phyloP scores from a whole-genome alignment of 805 yeast genomes.

The Kodamaea restingae region DNA sequence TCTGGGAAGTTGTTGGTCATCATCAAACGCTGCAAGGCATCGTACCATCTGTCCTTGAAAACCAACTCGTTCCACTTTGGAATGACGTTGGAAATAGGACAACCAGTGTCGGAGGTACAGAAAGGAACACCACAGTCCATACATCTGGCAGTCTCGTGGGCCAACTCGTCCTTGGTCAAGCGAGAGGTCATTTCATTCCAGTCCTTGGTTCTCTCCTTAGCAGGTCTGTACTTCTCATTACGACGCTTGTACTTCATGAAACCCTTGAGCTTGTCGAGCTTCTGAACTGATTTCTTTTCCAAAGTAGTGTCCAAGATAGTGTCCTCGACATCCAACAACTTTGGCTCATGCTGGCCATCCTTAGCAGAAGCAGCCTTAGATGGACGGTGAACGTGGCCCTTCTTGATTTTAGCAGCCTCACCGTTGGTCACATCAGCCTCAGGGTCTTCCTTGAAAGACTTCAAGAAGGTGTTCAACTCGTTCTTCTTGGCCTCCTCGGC shows the following conservation, averaged over 20 bases:
- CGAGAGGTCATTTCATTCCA: conserved; percentile 89
- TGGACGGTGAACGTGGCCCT: conserved; percentile 42
- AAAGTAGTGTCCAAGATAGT: conserved; percentile 66
- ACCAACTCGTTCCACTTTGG: conserved; percentile 98
- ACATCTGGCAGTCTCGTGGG: conserved; percentile 93
- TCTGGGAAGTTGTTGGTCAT: conserved; percentile 99
- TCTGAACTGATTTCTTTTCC: conserved; percentile 58
- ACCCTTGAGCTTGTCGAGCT: conserved; percentile 78
- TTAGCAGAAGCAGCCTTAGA: conserved; percentile 20
- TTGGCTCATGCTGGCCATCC: conserved; percentile 58
- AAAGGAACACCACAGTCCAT: conserved; percentile 99
- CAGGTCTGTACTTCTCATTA: conserved; percentile 78
- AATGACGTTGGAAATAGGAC: conserved; percentile 94
- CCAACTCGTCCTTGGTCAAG: conserved; percentile 79
- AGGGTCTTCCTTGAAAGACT: conserved; percentile 74
- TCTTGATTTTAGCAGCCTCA: conserved; percentile 61
- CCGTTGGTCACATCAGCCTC: conserved; percentile 87
- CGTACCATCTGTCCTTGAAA: conserved; percentile 90
- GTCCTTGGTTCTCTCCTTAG: conserved; percentile 73
- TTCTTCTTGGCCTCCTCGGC: conserved; percentile 60
- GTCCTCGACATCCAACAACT: conserved; percentile 86
- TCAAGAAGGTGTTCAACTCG: conserved; percentile 63
- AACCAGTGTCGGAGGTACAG: conserved; percentile 97
- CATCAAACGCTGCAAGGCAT: conserved; percentile 83
- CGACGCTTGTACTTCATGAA: conserved; percentile 92